phyloP scores from a whole-genome alignment of 371 early-diverging fungal species.

The Mucor plumbeus region DNA sequence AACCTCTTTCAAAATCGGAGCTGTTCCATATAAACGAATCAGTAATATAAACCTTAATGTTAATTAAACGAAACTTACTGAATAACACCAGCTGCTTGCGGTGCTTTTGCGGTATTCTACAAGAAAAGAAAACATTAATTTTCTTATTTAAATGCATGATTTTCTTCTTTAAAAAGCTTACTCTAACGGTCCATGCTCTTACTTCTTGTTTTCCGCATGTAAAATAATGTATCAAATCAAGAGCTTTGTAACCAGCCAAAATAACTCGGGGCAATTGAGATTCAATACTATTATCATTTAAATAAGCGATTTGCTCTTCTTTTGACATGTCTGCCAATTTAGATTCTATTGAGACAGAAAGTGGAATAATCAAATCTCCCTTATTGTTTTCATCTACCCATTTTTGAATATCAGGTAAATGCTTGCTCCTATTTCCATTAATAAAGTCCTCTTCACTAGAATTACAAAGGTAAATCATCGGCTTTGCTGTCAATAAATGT shows the following conservation, averaged over 20 bases:
- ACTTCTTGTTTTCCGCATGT: conserved; percentile 90
- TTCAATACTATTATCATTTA: conserved; percentile 40
- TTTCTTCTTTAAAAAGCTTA: conserved; percentile 19
- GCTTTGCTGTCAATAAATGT: conserved; percentile 91
- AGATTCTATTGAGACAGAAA: conserved; percentile 83
- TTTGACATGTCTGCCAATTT: conserved; percentile 50
- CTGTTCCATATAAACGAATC: conserved; percentile 41
- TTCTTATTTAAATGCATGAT: background rate
- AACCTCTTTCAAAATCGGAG: conserved; percentile 90
- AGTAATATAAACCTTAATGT: background rate
- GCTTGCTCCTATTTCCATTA: conserved; percentile 41
- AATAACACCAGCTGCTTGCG: conserved; percentile 93
- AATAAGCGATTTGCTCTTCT: conserved; percentile 45
- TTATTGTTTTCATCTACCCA: conserved; percentile 91
- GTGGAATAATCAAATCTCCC: conserved; percentile 88
- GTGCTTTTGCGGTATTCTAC: conserved; percentile 80
- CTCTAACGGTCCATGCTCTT: conserved; percentile 80
- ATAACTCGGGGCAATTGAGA: conserved; percentile 82
- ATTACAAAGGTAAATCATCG: conserved; percentile 94
- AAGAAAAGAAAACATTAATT: background rate
- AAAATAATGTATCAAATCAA: conserved; percentile 90
- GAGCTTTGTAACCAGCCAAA: conserved; percentile 85
- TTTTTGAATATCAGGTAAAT: conserved; percentile 70
- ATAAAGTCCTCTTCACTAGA: conserved; percentile 77
- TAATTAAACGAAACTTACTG: conserved; percentile 40